These are phyloP conservation scores for Maudiozyma saulgeensis DNA, from an alignment of 805 yeast genomes.

Conservation along the genomic window DNA sequence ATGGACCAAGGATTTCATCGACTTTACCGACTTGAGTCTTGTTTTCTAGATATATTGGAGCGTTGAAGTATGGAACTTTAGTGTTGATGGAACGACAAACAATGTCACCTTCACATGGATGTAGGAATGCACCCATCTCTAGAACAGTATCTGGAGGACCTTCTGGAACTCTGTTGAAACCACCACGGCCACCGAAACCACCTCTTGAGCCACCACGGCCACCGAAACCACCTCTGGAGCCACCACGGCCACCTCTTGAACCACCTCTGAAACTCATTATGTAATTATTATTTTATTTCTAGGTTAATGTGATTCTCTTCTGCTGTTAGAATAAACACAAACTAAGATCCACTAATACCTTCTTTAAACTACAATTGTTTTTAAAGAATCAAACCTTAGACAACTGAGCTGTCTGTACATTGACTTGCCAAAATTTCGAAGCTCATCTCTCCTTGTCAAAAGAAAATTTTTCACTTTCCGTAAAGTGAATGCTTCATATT, in stretches of 20 bases:
- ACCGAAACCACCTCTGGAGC: slow-evolving; percentile 21
- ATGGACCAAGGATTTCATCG: slow-evolving; percentile 95
- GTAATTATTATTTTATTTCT: not conserved
- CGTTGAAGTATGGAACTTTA: slow-evolving; percentile 95
- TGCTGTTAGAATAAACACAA: too few species aligned
- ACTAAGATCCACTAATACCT: too few species aligned
- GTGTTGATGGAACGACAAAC: slow-evolving; percentile 92
- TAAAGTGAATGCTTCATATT: not conserved
- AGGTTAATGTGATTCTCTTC: not conserved
- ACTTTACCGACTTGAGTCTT: slow-evolving; percentile 95
- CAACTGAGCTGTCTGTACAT: too few species aligned
- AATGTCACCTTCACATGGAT: slow-evolving; percentile 93
- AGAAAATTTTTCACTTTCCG: slow-evolving; percentile 1
- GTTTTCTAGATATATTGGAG: slow-evolving; percentile 94
- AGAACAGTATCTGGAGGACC: slow-evolving; percentile 95
- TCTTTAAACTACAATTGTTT: too few species aligned
- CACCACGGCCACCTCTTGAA: slow-evolving; percentile 19
- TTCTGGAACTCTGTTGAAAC: slow-evolving; percentile 60
- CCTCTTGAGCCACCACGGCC: slow-evolving; percentile 31
- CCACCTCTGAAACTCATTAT: slow-evolving; percentile 33
- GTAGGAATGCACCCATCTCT: slow-evolving; percentile 90
- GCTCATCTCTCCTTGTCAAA: slow-evolving; percentile 1
- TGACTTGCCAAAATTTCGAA: not conserved
- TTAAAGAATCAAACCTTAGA: too few species aligned
- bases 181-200: slow-evolving; percentile 32